Conservation (phyloP, 2,329 filamentous ascomycete genomes). For the Colletotrichum sojae region DNA sequence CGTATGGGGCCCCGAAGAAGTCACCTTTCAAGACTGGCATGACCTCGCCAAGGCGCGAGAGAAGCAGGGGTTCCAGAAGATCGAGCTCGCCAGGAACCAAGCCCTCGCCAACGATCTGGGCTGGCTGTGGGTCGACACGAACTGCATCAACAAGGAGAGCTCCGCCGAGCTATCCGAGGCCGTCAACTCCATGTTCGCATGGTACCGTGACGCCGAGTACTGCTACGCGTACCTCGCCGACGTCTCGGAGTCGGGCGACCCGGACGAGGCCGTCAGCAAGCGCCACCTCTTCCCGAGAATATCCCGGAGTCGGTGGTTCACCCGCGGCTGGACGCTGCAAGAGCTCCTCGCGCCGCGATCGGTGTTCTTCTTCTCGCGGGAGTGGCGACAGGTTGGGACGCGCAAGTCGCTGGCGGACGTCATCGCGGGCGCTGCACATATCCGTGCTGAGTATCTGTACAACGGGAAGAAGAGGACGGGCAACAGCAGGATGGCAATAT, state of each 20-base stretch:
- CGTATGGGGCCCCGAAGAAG: constrained; percentile 43
- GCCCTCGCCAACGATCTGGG: constrained; percentile 24
- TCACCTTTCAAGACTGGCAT: constrained; percentile 41
- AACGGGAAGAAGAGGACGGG: background rate
- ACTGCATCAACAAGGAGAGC: constrained; percentile 42
- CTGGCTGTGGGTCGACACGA: constrained; percentile 42
- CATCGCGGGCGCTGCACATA: constrained; percentile 25
- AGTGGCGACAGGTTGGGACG: constrained; percentile 30
- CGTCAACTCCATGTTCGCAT: constrained; percentile 40
- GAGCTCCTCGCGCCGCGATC: constrained; percentile 40
- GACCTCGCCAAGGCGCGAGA: constrained; percentile 11
- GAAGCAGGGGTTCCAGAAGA: constrained; percentile 28
- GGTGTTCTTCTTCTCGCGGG: constrained; percentile 38
- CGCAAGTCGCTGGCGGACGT: constrained; percentile 19
- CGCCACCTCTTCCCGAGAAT: background rate
- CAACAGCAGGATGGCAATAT: background rate
- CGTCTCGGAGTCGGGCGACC: constrained; percentile 1
- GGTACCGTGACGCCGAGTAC: constrained; percentile 34
- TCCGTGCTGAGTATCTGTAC: constrained; percentile 20
- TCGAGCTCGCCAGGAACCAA: constrained; percentile 27
- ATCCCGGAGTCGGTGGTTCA: constrained; percentile 40
- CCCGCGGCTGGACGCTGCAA: constrained; percentile 43
- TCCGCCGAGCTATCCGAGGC: constrained; percentile 38
- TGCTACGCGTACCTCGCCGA: constrained; percentile 41
- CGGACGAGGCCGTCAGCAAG: background rate